Evolutionary conservation across 768 basidiomycete species (phyloP).

Genomic region (Ramaria sp.): DNA sequence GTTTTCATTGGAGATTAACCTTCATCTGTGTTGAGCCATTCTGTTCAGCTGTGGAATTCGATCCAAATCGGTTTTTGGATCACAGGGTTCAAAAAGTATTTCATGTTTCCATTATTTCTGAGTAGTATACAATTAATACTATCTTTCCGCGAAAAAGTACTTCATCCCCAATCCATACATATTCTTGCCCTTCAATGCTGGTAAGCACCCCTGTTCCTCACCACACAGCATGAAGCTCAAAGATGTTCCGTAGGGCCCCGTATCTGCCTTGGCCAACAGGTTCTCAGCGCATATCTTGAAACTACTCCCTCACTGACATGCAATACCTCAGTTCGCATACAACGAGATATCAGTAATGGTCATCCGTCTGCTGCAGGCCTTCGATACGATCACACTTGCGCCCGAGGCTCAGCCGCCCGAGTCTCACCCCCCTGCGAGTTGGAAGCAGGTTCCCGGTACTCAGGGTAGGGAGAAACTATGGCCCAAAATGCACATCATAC

Average conservation of each 20-base stretch:
- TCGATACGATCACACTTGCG: slow-evolving; percentile 31
- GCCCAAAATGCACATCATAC: slow-evolving; percentile 26
- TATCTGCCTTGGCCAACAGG: slow-evolving; percentile 53
- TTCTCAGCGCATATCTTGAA: slow-evolving; percentile 8
- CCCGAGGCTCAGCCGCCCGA: slow-evolving; percentile 24
- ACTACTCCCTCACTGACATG: slow-evolving; percentile 1
- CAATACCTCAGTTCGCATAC: slow-evolving; percentile 35
- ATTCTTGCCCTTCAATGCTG: slow-evolving; percentile 60
- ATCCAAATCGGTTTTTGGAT: slow-evolving; percentile 58
- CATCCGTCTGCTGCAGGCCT: slow-evolving; percentile 38
- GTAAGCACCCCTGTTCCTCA: slow-evolving; percentile 2
- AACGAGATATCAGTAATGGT: slow-evolving; percentile 45
- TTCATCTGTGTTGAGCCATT: neutral
- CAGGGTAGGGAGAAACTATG: slow-evolving; percentile 33
- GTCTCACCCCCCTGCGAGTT: slow-evolving; percentile 27
- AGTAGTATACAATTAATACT: neutral
- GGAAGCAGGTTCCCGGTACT: slow-evolving; percentile 32
- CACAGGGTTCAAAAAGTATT: slow-evolving; percentile 31
- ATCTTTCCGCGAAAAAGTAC: slow-evolving; percentile 18
- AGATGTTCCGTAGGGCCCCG: slow-evolving; percentile 30
- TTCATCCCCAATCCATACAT: slow-evolving; percentile 53
- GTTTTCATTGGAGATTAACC: neutral
- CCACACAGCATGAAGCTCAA: neutral
- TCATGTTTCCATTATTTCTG: neutral
- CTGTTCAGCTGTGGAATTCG: slow-evolving; percentile 27